Evolutionary conservation across 192 early-diverging fungal species (phyloP).

Genomic region (Umbelopsis sp.): DNA sequence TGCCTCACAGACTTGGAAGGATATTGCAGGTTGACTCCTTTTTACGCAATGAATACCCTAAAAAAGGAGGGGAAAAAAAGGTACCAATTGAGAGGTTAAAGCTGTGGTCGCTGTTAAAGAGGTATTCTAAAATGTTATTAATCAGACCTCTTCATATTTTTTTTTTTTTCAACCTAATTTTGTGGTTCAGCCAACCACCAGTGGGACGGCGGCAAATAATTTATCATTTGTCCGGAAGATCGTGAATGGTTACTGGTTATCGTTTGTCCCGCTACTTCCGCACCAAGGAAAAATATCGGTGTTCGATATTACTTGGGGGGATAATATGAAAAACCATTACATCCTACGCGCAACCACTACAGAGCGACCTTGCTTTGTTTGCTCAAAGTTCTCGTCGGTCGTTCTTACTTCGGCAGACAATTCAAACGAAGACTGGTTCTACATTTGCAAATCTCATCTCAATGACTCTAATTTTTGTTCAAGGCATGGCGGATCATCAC

Average conservation of each 20-base stretch:
- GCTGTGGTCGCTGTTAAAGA: not conserved
- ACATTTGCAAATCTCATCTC: constrained; percentile 46
- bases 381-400: constrained; percentile 50
- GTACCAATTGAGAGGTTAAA: not conserved
- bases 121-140: not conserved
- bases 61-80: not conserved
- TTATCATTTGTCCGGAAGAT: not conserved
- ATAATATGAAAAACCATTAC: constrained; percentile 35
- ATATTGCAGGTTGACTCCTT: not conserved
- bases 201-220: not conserved
- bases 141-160: not conserved
- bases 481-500: constrained; percentile 39
- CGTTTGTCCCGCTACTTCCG: too few relatives aligned
- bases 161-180: constrained; percentile 5
- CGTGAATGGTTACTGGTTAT: not conserved
- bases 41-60: not conserved
- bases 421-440: constrained; percentile 55
- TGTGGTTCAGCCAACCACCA: not conserved
- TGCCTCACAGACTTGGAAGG: not conserved
- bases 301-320: not conserved
- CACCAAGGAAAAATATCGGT: not conserved
- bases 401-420: constrained; percentile 52
- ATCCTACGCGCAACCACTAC: constrained; percentile 29
- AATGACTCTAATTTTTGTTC: constrained; percentile 47
- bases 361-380: constrained; percentile 53